Base-by-base conservation (phyloP, 345 rosid genomes). In the thale cress (Arabidopsis thaliana) region DNA sequence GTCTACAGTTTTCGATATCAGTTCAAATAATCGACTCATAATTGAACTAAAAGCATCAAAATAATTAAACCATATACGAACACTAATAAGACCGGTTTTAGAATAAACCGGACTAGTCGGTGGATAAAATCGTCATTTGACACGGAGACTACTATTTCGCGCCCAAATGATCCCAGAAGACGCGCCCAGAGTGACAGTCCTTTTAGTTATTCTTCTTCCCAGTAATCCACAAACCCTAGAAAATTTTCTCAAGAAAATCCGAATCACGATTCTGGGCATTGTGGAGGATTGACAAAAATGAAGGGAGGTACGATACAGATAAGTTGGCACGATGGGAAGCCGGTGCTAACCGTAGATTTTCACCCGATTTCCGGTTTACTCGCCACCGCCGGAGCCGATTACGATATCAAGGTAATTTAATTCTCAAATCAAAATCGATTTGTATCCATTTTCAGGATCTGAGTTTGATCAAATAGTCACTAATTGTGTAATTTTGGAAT, bases 371-470 rank as follows among this genome's bases (percentile, higher is more conserved):
- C 96, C 64, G 91, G 95, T 41, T 81, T 87, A 71, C 98, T 94
- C 51, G 98, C 98, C 83, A 89, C 96, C 76, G 97, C 93, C 79
- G 98, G 98, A 69, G 96, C 98, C 78, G 98, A 94, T 81, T 88
- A 65, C 78, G 98, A 94, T 62, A 84, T 94, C 85, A 94, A 94
- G 93, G 98, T 90, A 10, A 20, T 3, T 34, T 11, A 5, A 23
- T 40, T 62, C 16, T 2, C 7, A 23, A 11, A 32, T 37, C 32
- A 25, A 0, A n/a, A 42, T 59, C 38, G 28, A 1, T 25, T 25
- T 25, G 30, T 2, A 28, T 16, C 20, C 30, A 3, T 7, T 38
- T n/a, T 22, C 0, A 45, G 58, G 4, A 30, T 61, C 3, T 41
- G 20, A 13, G 11, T 6, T 9, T 5, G 28, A 48, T 33, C 33